These are phyloP conservation scores for Heliophila coronopifolia DNA, from an alignment of 441 rosid species.

Conservation along the genomic window DNA sequence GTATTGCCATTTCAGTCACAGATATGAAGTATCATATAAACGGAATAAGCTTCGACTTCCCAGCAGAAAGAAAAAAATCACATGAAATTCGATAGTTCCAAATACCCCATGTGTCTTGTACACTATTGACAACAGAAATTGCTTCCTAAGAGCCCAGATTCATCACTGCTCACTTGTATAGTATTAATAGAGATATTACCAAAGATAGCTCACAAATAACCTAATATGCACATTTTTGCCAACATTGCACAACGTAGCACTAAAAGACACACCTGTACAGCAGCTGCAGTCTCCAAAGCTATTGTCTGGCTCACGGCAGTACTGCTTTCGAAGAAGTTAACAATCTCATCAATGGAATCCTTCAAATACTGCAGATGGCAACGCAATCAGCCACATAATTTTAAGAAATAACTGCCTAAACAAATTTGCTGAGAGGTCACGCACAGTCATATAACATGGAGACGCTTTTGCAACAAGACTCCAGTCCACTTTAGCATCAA, in stretches of 20 bases:
- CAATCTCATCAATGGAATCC: conserved; percentile 70
- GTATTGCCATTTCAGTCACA: not conserved
- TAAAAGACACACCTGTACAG: conserved; percentile 72
- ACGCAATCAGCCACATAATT: conserved; percentile 31
- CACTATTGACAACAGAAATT: conserved; percentile 2
- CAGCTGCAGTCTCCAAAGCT: conserved; percentile 97
- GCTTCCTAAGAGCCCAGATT: not conserved
- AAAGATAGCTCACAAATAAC: conserved; percentile 11
- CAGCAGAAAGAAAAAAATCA: not conserved
- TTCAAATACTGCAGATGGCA: conserved; percentile 72
- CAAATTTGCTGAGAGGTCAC: conserved; percentile 29
- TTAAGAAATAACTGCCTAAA: conserved; percentile 7
- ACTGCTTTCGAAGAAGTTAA: conserved; percentile 80
- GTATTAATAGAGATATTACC: conserved; percentile 9
- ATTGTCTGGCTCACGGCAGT: conserved; percentile 78
- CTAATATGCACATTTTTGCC: not conserved
- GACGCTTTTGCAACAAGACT: conserved; percentile 94
- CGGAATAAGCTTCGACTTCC: conserved; percentile 1
- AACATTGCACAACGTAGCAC: conserved; percentile 10
- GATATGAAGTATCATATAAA: conserved; percentile 2
- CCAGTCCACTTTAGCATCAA: conserved; percentile 96
- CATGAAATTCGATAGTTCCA: conserved; percentile 3
- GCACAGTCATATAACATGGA: conserved; percentile 94
- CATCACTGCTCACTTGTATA: conserved; percentile 6
- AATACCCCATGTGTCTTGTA: not conserved